phyloP scores from a whole-genome alignment of 257 asterid species.

The Anisodus acutangulus region DNA sequence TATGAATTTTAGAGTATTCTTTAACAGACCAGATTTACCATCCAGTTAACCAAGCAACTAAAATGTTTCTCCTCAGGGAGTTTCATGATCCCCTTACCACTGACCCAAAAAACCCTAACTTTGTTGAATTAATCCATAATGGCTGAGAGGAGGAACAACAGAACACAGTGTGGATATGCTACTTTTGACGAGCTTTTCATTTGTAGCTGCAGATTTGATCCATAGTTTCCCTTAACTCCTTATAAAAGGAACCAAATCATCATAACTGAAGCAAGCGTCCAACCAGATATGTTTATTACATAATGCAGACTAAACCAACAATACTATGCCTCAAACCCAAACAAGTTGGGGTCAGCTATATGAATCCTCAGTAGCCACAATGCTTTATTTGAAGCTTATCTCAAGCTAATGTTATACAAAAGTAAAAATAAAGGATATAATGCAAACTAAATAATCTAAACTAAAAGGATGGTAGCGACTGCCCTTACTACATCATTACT shows the following conservation, averaged over 20 bases:
- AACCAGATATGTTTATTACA: background rate
- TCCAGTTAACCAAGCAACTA: constrained; percentile 16
- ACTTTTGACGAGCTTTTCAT: too few species aligned
- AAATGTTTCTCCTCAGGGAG: background rate
- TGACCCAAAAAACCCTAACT: background rate
- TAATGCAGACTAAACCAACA: background rate
- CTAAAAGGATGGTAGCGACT: background rate
- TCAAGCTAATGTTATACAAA: too few species aligned
- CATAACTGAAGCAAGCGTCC: background rate
- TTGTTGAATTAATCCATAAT: background rate
- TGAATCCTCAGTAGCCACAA: too few species aligned
- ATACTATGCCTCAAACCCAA: too few species aligned
- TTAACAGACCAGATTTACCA: background rate
- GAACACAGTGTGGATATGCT: too few species aligned
- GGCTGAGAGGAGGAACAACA: background rate
- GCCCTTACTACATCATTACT: background rate
- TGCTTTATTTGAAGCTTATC: too few species aligned
- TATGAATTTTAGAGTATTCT: background rate
- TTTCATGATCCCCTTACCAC: background rate
- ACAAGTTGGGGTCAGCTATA: too few species aligned
- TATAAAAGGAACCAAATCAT: background rate
- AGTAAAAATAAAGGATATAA: too few species aligned
- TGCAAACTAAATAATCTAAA: too few species aligned
- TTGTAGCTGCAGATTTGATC: too few species aligned
- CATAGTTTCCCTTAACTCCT: too few species aligned